phyloP scores from a whole-genome alignment of 208 protist genomes.

The Crithidia fasciculata region DNA sequence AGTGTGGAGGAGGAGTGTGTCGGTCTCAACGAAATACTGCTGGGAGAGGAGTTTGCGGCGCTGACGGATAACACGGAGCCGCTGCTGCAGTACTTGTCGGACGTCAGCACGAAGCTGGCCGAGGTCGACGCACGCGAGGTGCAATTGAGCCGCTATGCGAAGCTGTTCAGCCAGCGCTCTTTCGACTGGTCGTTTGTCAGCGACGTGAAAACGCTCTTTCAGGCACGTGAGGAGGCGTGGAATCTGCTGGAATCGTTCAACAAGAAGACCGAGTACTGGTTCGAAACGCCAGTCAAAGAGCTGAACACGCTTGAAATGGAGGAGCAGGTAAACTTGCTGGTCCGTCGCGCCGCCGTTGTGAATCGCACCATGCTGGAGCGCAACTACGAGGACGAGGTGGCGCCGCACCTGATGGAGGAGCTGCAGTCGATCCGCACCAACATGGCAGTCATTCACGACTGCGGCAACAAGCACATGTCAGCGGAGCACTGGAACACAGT shows the following conservation, averaged over 20 bases:
- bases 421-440: conserved; percentile 77
- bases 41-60: conserved; percentile 85
- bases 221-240: conserved; percentile 84
- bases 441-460: conserved; percentile 92
- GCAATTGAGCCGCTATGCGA: conserved; percentile 83
- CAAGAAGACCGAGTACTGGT: conserved; percentile 87
- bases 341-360: conserved; percentile 65
- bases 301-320: conserved; percentile 87
- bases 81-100: conserved; percentile 84
- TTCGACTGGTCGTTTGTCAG: conserved; percentile 87
- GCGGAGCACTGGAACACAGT: conserved; percentile 91
- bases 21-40: conserved; percentile 84
- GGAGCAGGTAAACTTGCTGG: conserved; percentile 83
- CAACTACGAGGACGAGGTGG: conserved; percentile 86
- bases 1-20: conserved; percentile 89
- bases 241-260: conserved; percentile 80
- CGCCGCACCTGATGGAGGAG: conserved; percentile 78
- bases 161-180: conserved; percentile 76
- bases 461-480: conserved; percentile 94
- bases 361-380: conserved; percentile 82
- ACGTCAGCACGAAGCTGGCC: conserved; percentile 77
- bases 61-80: conserved; percentile 84
- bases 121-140: conserved; percentile 75
- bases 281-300: conserved; percentile 78
- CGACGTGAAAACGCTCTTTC: conserved; percentile 62